Evolutionary conservation across 1,284 basidiomycete genomes (phyloP), one percentile per base, ranked within the genome.

Genomic region (Rhodotorula sp.): DNA sequence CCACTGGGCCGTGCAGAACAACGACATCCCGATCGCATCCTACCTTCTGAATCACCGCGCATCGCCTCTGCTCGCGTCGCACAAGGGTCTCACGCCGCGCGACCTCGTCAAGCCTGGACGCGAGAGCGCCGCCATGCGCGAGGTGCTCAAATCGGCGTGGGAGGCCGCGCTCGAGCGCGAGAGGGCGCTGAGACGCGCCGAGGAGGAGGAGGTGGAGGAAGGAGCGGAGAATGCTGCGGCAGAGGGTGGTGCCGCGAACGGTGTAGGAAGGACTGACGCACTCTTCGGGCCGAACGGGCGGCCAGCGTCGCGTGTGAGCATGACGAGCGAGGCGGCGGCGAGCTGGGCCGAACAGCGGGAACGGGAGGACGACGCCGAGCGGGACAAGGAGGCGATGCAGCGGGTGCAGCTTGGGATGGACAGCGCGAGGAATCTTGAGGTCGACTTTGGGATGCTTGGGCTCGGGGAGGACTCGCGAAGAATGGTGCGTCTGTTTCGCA

Each of bases 21-120:
- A 93, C 19, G 93, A 96, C 49, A 90, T 95, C 10, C 94, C 94
- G 1, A 85, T 98, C 23, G 88, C 97, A 49, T 92, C 93, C 0
- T 91, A 93, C 84, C 85, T 99, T 42, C 89, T 98, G 82, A 95
- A 92, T 23, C 91, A 93, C 77, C 93, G 94, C 54, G 91, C 91
- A 68, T 92, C 91, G 17, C 88, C 91, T 0, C 87, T 91, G 67
- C 86, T 88, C 3, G 80, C 87, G 52, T 95, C 93, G 23, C 86
- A 85, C 74, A 87, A 90, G 44, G 89, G 90, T 25, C 82, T 95
- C 45, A 93, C 90, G 2, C 88, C 94, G 4, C 85, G 93, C 59
- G 93, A 96, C 80, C 89, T 96, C 62, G 74, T 77, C 63, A 69
- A 67, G 46, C 59, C 67, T 52, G 70, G 70, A 3, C 59, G 61